Evolutionary conservation across 345 rosid species (phyloP).

Genomic region (Brassica juncea): DNA sequence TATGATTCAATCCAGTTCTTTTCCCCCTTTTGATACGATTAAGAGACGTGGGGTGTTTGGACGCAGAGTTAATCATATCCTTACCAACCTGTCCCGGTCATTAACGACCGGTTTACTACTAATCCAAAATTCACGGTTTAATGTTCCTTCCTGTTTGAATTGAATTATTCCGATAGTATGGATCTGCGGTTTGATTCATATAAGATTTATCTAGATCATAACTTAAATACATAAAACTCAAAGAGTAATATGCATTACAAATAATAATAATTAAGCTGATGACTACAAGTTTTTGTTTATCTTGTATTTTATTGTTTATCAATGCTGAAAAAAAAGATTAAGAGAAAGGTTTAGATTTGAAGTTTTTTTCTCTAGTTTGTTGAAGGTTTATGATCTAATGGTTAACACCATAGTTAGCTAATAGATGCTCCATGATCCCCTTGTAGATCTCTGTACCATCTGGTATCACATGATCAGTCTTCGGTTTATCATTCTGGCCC

Average conservation of each 20-base stretch:
- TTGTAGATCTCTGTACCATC: conserved; percentile 2
- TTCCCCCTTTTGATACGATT: conserved; percentile 20
- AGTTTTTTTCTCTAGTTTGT: background rate
- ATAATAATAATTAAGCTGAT: background rate
- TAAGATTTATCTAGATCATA: background rate
- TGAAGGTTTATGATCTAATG: background rate
- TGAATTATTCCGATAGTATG: too few species aligned
- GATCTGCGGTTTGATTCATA: background rate
- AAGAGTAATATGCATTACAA: background rate
- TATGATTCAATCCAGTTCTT: conserved; percentile 3
- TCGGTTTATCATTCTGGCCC: conserved; percentile 19
- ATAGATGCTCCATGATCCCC: background rate
- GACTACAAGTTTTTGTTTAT: conserved; percentile 4
- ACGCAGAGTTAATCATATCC: conserved; percentile 4
- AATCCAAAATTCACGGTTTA: too few species aligned
- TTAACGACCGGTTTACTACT: background rate
- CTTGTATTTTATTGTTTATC: background rate
- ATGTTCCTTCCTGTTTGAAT: too few species aligned
- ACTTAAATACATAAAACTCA: background rate
- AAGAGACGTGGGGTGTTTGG: conserved; percentile 17
- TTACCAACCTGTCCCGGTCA: background rate
- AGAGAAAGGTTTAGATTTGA: background rate
- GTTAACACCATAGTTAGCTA: background rate
- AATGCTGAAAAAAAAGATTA: background rate
- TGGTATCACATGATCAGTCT: background rate